A percentile compares a stretch with the other conserved stretches of the same genome.
These are phyloP conservation scores for Phytophthora sojae DNA, from an alignment of 352 stramenopile species.

Conservation along the genomic window DNA sequence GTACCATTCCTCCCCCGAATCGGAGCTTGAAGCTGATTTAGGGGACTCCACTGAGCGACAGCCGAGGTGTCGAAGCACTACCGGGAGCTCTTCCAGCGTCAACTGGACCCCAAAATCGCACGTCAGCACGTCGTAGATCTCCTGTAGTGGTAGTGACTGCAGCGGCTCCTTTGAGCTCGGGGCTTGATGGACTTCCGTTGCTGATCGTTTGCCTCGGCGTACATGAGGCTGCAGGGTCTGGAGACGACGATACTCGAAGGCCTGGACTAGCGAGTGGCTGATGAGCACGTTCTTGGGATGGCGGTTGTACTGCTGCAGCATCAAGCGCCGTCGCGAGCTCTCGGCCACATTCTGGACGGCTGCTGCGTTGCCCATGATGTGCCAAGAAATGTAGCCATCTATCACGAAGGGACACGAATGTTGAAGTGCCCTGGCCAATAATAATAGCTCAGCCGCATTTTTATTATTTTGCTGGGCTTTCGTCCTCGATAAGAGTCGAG, in stretches of 20 bases:
- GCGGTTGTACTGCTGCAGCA: constrained; percentile 47
- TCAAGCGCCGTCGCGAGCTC: constrained; percentile 41
- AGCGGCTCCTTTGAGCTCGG: constrained; percentile 2
- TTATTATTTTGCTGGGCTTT: neutral
- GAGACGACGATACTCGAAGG: constrained; percentile 35
- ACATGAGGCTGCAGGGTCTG: constrained; percentile 18
- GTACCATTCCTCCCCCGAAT: constrained; percentile 27
- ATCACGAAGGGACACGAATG: constrained; percentile 1
- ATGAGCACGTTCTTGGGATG: constrained; percentile 33
- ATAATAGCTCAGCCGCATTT: constrained; percentile 8
- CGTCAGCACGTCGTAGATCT: constrained; percentile 45
- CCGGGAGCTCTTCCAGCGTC: constrained; percentile 38
- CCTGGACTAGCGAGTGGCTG: constrained; percentile 34
- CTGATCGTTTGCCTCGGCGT: neutral
- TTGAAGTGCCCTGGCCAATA: constrained; percentile 19
- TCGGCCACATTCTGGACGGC: constrained; percentile 41
- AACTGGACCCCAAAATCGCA: constrained; percentile 39
- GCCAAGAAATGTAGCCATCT: constrained; percentile 19
- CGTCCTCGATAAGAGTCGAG: neutral
- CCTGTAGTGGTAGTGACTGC: constrained; percentile 26
- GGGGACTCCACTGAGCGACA: constrained; percentile 31
- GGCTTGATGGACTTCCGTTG: neutral
- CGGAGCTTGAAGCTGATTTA: neutral
- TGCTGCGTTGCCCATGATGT: constrained; percentile 49
- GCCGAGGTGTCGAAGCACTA: constrained; percentile 36